A percentile compares a stretch with the other conserved stretches of the same genome.
Conservation (phyloP, 306 rosid species). For the Cicer yamashitae region DNA sequence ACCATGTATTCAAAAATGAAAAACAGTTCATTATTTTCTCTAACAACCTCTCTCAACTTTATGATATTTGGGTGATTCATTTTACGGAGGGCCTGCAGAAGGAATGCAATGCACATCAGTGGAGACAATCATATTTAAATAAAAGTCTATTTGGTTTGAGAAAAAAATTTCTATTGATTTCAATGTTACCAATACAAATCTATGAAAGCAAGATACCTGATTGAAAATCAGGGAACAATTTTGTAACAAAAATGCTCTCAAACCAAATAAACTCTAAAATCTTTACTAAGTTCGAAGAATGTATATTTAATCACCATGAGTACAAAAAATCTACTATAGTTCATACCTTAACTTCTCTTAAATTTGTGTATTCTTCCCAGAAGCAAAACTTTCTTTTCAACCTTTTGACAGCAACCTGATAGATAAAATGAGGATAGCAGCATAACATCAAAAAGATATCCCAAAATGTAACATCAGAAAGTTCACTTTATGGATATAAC, state of each 20-base stretch:
- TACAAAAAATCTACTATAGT: constrained; percentile 16
- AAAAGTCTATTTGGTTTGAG: constrained; percentile 11
- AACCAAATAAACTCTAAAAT: constrained; percentile 21
- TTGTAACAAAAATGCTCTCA: neutral
- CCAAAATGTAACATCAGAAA: constrained; percentile 31
- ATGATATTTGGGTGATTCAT: constrained; percentile 81
- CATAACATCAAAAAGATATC: constrained; percentile 36
- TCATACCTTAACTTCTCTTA: constrained; percentile 84
- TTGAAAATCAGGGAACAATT: neutral
- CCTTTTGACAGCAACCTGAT: constrained; percentile 85
- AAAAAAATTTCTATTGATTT: neutral
- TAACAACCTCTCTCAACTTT: constrained; percentile 79
- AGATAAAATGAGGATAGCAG: constrained; percentile 33
- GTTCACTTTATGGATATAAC: constrained; percentile 16
- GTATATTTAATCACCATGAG: constrained; percentile 22
- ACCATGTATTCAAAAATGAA: constrained; percentile 89
- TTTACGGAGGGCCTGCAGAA: constrained; percentile 72
- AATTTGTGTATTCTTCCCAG: constrained; percentile 82
- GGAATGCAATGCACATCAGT: constrained; percentile 42
- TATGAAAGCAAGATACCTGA: neutral
- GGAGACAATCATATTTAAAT: constrained; percentile 35
- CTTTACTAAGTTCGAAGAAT: constrained; percentile 35
- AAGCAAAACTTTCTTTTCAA: constrained; percentile 86
- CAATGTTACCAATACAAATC: neutral
- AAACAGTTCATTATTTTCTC: constrained; percentile 78